Base-by-base conservation (phyloP, 2,329 filamentous ascomycete genomes). In the Parastagonospora avenae region DNA sequence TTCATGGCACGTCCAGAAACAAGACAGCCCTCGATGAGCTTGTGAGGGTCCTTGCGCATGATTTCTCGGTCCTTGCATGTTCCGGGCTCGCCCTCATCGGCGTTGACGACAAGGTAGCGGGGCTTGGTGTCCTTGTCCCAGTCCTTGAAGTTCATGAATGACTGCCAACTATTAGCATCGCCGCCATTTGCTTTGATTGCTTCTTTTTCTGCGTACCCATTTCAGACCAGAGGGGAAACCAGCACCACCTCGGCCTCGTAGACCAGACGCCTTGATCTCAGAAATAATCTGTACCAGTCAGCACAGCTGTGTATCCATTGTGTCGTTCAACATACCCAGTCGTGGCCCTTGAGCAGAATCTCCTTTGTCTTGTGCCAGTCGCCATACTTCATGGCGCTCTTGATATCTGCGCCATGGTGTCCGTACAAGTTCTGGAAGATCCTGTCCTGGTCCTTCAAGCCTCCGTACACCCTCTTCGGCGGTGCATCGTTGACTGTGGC, bases 341-440 rank as follows among this genome's bases (percentile, higher is more conserved):
- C 93, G 78, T 99, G 91, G 49, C 94, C 94, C 83, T 99, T 99
- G 65, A 91, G 79, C 52, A 99, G 77, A 51, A 99, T 99, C 76
- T 99, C 94, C 84, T 99, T 99, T 48, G 94, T 99, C 84, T 95
- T 96, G 82, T 99, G 86, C 94, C 94, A 99, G 77, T 97, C 94
- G 66, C 94, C 94, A 83, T 96, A 96, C 80, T 96, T 96, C 87
- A 91, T 92, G 46, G 94, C 92, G 72, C 87, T 91, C 82, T 94
- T 93, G 66, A 99, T 80, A 76, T 97, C 92, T 57, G 92, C 84
- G 45, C 91, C 92, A 79, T 91, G 91, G 74, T 94, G 91, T 70
- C 91, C 88, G 80, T 99, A 99, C 52, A 99, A 84, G 80, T 99
- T 99, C 81, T 96, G 92, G 80, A 99, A 99, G 78, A 99, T 99